Evolutionary conservation across 495 filamentous ascomycete genomes (phyloP), one percentile per base, ranked within the genome.

Genomic region (Cladorrhinum samala): DNA sequence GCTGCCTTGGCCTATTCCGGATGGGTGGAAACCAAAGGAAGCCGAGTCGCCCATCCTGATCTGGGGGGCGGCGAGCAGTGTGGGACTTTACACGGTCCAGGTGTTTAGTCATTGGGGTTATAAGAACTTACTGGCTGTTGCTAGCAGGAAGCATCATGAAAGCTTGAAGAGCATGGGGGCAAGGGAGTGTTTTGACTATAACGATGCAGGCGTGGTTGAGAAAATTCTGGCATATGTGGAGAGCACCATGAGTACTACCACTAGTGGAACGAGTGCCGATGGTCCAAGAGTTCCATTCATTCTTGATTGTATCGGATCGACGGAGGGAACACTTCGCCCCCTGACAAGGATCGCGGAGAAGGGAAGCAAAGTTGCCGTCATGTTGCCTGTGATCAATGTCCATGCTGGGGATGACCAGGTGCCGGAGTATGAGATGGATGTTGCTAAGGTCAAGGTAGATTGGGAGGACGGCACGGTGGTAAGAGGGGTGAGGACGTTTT

Each of bases 251-350:
- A n/a, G n/a, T n/a, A n/a, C n/a, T n/a, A n/a, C n/a, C n/a, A n/a
- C n/a, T n/a, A n/a, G n/a, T n/a, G n/a, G 33, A 14, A 13, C 11
- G 25, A 30, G n/a, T 14, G 42, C 11, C 20, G 43, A 3, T 2
- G 24, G 45, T 11, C 63, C 67, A 5, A 53, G 44, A 17, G 60
- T 79, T 41, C 68, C 70, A 24, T 65, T 68, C 33, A 65, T 81
- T 7, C 48, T 82, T 19, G 78, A 82, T 59, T 80, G 77, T 61
- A 81, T 82, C 47, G 78, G 77, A 6, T 75, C 70, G 0, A 57
- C 62, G 37, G 51, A 65, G 2, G 71, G 73, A 8, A 70, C 69
- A 14, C 50, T 79, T 24, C 51, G 46, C 6, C 72, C 72, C 1
- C 55, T 80, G 27, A 58, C 68, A 9, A 71, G 67, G 58, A 65